These are phyloP conservation scores for Podospora australis DNA, from an alignment of 495 filamentous ascomycete species.

Conservation along the genomic window DNA sequence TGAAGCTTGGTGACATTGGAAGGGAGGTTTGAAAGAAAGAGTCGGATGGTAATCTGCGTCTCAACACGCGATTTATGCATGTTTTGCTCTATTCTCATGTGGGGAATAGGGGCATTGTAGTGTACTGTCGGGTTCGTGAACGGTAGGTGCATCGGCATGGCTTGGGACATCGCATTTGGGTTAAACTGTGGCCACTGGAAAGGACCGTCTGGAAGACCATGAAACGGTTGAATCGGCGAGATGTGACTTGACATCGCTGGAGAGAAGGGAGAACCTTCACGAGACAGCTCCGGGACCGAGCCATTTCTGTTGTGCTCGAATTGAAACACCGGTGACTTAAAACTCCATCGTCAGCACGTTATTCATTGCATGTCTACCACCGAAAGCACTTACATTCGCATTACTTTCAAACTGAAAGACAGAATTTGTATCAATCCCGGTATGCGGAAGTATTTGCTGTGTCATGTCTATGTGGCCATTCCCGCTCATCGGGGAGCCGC, in stretches of 20 bases:
- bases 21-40: constrained; percentile 69
- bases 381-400: too few species aligned
- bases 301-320: neutral
- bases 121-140: too few species aligned
- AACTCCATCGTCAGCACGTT: too few species aligned
- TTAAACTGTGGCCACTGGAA: too few species aligned
- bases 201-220: constrained; percentile 29
- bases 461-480: too few species aligned
- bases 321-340: too few species aligned
- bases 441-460: too few species aligned
- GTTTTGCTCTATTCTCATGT: constrained; percentile 7
- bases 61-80: constrained; percentile 79
- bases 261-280: constrained; percentile 46
- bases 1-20: constrained; percentile 69
- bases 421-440: too few species aligned
- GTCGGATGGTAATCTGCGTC: constrained; percentile 80
- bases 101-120: constrained; percentile 5
- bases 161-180: too few species aligned
- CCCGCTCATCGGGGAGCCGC: too few species aligned
- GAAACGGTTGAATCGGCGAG: constrained; percentile 38
- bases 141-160: neutral
- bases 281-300: constrained; percentile 20
- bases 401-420: too few species aligned
- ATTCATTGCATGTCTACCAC: too few species aligned
- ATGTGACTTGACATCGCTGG: constrained; percentile 31